Evolutionary conservation across 306 rosid species (phyloP), one percentile per base, ranked within the genome.

Genomic region (Pterocarpus macrocarpus): DNA sequence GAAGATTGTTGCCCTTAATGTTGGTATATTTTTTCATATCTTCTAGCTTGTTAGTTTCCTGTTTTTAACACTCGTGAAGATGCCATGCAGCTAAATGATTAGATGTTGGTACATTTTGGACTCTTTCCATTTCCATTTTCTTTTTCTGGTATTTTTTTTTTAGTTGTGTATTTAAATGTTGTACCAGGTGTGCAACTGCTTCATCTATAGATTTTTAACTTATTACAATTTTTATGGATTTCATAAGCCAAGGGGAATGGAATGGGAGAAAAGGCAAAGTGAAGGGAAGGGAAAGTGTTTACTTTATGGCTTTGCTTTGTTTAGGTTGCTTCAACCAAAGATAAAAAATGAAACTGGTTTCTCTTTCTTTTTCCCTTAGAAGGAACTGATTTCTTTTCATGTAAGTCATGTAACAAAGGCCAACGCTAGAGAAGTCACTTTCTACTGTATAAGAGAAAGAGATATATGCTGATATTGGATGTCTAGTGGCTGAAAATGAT

Each of bases 51-150:
- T 15, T 22, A 22, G 5, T 59, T 45, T 50, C 44, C 4, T 43
- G 41, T 41, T 22, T 59, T 10, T 50, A 84, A 38, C 55, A 50
- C 55, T 10, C 41, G 44, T 57, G 49, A 57, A 32, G n/a, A 57
- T 79, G 36, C 50, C 80, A 43, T 71, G 43, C 14, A 32, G 70
- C 32, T 69, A 30, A 47, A 68, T 73, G 85, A 30, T 56, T 69
- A 28, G 69, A 64, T 44, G 6, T 56, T 59, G 43, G 34, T 14
- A 69, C 58, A 15, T 63, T 47, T 33, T 69, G 41, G 47, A 71
- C 7, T 63, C 39, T 77, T 76, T 34, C 9, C 1, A 43, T 43
- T 43, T 5, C 8, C 45, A 39, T 68, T 36, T 44, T 15, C 2
- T 4, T 52, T 35, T n/a, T 15, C n/a, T 2, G 28, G 28, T 2